Evolutionary conservation across 768 basidiomycete species (phyloP).

Genomic region (Kwoniella sp.): DNA sequence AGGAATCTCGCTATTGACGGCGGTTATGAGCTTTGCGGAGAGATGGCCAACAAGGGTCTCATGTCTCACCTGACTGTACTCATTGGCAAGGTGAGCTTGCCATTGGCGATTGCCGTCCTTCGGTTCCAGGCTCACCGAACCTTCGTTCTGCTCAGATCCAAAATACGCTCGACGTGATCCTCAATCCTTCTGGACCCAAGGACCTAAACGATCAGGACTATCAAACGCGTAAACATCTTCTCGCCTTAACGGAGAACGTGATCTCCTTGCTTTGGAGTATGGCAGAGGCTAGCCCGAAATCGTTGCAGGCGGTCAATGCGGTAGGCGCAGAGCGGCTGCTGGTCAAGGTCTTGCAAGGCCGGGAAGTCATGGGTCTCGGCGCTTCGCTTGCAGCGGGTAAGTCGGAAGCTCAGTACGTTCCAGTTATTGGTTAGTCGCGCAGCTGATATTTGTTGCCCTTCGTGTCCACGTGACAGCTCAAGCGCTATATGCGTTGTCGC

Average conservation of each 20-base stretch:
- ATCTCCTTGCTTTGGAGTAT: constrained; percentile 93
- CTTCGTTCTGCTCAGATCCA: constrained; percentile 66
- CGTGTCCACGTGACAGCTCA: constrained; percentile 67
- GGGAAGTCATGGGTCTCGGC: constrained; percentile 68
- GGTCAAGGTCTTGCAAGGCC: constrained; percentile 80
- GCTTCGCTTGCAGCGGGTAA: constrained; percentile 80
- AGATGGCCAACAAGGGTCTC: constrained; percentile 96
- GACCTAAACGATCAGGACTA: constrained; percentile 68
- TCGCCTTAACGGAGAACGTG: constrained; percentile 86
- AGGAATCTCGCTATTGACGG: constrained; percentile 95
- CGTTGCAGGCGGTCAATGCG: constrained; percentile 80
- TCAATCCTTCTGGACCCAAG: constrained; percentile 21
- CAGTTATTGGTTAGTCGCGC: background rate
- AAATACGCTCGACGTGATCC: constrained; percentile 67
- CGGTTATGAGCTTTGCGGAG: constrained; percentile 90
- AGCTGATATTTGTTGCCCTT: background rate
- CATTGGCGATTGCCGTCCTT: background rate
- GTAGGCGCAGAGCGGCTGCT: constrained; percentile 78
- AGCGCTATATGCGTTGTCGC: constrained; percentile 87
- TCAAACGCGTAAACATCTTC: constrained; percentile 70
- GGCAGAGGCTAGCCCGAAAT: constrained; percentile 84
- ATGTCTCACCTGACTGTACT: constrained; percentile 61
- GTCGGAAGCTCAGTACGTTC: constrained; percentile 26
- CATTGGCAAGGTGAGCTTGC: constrained; percentile 38
- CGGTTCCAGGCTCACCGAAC: background rate